A percentile compares a stretch with the other conserved stretches of the same genome.
Conservation (phyloP, 495 filamentous ascomycete species). For the Neurospora sp. region DNA sequence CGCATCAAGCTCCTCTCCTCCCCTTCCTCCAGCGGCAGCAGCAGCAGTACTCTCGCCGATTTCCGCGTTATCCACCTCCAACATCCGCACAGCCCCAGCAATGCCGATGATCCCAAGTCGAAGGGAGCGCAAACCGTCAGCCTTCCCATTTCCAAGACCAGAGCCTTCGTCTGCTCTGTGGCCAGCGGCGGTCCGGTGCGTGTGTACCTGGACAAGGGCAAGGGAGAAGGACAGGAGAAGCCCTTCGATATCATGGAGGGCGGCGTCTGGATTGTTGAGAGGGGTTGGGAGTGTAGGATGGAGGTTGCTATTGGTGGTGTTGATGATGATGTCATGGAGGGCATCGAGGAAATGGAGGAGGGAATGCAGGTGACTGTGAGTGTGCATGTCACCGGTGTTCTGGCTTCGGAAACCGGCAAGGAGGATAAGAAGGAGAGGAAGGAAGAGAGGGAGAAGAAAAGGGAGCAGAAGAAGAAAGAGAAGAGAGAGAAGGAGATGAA, state of each 20-base stretch:
- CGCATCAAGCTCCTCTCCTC: background rate
- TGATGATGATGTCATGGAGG: too few relatives aligned
- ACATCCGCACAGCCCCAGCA: background rate
- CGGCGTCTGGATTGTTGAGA: background rate
- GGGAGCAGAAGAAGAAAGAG: background rate
- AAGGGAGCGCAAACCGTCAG: background rate
- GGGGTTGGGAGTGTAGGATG: background rate
- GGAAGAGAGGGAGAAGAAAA: background rate
- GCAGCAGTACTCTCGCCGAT: background rate
- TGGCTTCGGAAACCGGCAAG: background rate
- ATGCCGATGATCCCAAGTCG: too few relatives aligned
- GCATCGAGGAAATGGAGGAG: background rate
- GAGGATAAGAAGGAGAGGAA: background rate
- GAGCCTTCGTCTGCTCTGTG: background rate
- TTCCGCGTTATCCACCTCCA: background rate
- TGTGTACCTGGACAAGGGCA: background rate
- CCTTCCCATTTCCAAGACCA: background rate
- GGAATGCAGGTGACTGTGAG: background rate
- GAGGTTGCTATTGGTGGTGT: background rate
- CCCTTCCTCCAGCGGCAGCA: background rate
- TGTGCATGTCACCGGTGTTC: background rate
- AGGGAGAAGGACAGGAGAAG: background rate
- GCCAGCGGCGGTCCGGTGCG: background rate
- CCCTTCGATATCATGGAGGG: background rate
- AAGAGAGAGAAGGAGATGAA: background rate